phyloP scores from a whole-genome alignment of 257 asterid genomes.

The Jacaranda copaia region DNA sequence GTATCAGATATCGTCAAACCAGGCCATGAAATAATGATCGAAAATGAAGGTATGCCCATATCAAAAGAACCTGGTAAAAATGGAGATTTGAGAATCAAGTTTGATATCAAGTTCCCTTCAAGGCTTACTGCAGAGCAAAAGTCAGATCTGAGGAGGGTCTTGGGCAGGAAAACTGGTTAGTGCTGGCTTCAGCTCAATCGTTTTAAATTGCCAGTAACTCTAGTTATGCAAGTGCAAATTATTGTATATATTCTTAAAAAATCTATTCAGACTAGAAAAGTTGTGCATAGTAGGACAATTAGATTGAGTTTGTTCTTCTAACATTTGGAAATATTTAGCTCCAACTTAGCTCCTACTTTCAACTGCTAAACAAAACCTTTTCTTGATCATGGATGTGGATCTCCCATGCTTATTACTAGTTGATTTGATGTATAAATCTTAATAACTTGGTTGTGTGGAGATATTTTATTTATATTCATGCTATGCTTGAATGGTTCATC shows the following conservation, averaged over 20 bases:
- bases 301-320: conserved; percentile 25
- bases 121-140: conserved; percentile 83
- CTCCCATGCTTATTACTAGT: conserved; percentile 2
- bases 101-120: conserved; percentile 85
- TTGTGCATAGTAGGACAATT: conserved; percentile 70
- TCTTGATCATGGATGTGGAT: conserved; percentile 21
- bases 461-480: neutral
- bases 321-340: conserved; percentile 43
- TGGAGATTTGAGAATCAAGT: conserved; percentile 83
- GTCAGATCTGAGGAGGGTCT: conserved; percentile 76
- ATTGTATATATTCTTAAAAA: conserved; percentile 57
- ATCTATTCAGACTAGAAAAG: conserved; percentile 50
- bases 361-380: conserved; percentile 33
- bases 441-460: neutral
- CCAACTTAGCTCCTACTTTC: conserved; percentile 38
- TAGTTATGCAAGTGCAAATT: conserved; percentile 41
- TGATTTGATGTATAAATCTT: neutral
- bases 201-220: conserved; percentile 36
- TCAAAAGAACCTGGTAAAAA: conserved; percentile 84
- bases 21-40: conserved; percentile 75
- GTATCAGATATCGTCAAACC: conserved; percentile 79
- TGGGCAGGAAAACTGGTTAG: conserved; percentile 61
- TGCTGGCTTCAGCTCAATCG: neutral
- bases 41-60: conserved; percentile 93
- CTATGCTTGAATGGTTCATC: too few relatives aligned